Evolutionary conservation across 176 grass and related monocot genomes (phyloP).

Genomic region (Rhynchospora tenuis): DNA sequence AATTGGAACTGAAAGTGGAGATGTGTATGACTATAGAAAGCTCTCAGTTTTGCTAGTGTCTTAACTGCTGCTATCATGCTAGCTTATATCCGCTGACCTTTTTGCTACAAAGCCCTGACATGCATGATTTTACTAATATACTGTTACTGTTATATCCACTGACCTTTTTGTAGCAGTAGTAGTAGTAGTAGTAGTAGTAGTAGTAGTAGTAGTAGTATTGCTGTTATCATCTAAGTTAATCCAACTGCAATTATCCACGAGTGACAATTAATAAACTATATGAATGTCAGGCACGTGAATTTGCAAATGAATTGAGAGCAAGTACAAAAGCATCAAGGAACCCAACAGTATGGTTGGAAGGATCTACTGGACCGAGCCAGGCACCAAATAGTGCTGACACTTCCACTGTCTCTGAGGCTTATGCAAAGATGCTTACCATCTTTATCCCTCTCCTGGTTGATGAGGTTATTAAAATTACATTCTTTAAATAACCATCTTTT

Average conservation of each 20-base stretch:
- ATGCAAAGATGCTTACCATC: slow-evolving; percentile 98
- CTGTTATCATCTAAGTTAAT: background rate
- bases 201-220: background rate
- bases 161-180: background rate
- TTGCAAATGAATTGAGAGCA: slow-evolving; percentile 97
- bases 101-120: background rate
- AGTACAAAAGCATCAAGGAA: slow-evolving; percentile 96
- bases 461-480: slow-evolving; percentile 47
- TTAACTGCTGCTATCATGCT: background rate
- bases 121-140: background rate
- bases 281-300: slow-evolving; percentile 77
- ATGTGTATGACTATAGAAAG: background rate
- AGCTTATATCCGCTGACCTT: background rate
- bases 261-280: background rate
- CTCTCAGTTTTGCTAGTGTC: background rate
- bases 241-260: background rate
- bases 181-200: background rate
- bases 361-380: slow-evolving; percentile 59
- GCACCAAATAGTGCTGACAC: slow-evolving; percentile 47
- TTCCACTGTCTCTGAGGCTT: slow-evolving; percentile 91
- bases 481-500: background rate
- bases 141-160: background rate
- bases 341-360: slow-evolving; percentile 92
- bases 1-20: background rate
- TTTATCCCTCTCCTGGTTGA: slow-evolving; percentile 99